Conservation (phyloP, 345 rosid genomes). For the Populus davidiana region DNA sequence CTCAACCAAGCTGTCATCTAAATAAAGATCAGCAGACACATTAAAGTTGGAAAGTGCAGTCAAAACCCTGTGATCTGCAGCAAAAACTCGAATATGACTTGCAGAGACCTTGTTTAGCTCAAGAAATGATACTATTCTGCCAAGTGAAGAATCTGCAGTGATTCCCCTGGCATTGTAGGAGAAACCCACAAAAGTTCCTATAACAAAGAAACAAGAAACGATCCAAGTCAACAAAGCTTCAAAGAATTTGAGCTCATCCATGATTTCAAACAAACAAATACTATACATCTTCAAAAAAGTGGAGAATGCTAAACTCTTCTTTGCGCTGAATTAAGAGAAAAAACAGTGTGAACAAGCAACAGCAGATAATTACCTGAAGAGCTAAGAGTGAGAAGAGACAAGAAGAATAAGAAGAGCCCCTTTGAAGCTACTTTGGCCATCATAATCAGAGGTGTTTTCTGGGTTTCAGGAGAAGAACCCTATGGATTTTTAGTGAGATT, state of each 20-base stretch:
- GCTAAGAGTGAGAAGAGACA: constrained; percentile 11
- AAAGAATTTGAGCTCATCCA: not conserved
- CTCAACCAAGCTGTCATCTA: constrained; percentile 26
- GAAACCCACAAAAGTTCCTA: constrained; percentile 39
- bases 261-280: not conserved
- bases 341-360: not conserved
- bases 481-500: constrained; percentile 18
- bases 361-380: constrained; percentile 22
- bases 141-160: constrained; percentile 13
- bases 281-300: not conserved
- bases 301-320: not conserved
- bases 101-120: constrained; percentile 24
- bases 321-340: not conserved
- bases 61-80: constrained; percentile 20
- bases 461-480: constrained; percentile 27
- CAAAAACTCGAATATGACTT: constrained; percentile 18
- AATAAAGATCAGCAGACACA: constrained; percentile 32
- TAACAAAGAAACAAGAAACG: not conserved
- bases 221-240: not conserved
- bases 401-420: constrained; percentile 19
- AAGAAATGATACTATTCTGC: constrained; percentile 21
- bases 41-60: constrained; percentile 12
- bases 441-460: constrained; percentile 16
- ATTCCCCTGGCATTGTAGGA: constrained; percentile 21
- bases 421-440: constrained; percentile 45